A percentile compares a stretch with the other conserved stretches of the same genome.
These are phyloP conservation scores for Cercospora brassicicola DNA, from an alignment of 2,329 filamentous ascomycete species.

Conservation along the genomic window DNA sequence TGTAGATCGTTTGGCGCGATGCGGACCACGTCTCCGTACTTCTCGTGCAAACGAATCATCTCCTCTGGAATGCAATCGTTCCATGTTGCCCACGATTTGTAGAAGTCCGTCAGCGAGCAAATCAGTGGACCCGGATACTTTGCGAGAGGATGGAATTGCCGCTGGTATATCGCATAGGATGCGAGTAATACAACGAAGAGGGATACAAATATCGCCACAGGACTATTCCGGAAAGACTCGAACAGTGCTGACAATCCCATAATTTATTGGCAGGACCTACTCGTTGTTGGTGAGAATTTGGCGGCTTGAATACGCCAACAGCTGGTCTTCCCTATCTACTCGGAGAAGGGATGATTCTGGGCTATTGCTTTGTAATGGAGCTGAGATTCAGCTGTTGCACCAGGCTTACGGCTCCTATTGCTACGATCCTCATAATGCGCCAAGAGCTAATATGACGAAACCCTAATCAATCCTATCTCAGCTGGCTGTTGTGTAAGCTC, in stretches of 20 bases:
- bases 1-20: conserved; percentile 16
- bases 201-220: neutral
- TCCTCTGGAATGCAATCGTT: neutral
- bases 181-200: neutral
- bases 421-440: too few relatives aligned
- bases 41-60: conserved; percentile 7
- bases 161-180: neutral
- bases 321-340: neutral
- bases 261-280: too few relatives aligned
- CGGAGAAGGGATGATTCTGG: neutral
- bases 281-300: too few relatives aligned
- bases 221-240: neutral
- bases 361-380: neutral
- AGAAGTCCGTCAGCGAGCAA: conserved; percentile 12
- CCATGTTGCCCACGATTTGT: neutral
- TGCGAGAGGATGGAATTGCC: conserved; percentile 35
- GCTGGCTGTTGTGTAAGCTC: neutral
- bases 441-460: neutral
- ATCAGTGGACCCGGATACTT: conserved; percentile 44
- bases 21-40: conserved; percentile 21
- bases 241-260: neutral
- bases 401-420: neutral
- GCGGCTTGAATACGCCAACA: too few relatives aligned
- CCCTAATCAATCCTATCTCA: neutral
- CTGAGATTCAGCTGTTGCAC: neutral